Conservation (phyloP, 768 basidiomycete species). For the Agrocybe praecox region DNA sequence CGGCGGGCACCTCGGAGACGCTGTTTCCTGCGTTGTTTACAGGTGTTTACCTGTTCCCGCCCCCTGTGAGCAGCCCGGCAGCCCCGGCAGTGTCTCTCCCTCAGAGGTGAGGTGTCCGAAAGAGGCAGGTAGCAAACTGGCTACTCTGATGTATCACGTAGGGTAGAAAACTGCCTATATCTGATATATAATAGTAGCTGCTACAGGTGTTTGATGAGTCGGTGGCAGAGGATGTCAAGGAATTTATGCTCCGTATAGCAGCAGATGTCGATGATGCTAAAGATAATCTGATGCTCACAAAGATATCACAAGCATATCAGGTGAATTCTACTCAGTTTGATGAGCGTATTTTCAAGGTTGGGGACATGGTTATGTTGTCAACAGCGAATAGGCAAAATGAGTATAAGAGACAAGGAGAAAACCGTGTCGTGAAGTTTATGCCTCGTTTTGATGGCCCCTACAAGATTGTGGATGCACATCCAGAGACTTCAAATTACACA, state of each 20-base stretch:
- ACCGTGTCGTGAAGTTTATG: slow-evolving; percentile 43
- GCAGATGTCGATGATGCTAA: slow-evolving; percentile 6
- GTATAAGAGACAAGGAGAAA: slow-evolving; percentile 29
- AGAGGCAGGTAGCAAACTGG: too few relatives aligned
- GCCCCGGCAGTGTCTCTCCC: too few relatives aligned
- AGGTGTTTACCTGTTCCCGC: too few relatives aligned
- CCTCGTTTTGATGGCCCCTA: slow-evolving; percentile 34
- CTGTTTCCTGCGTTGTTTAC: too few relatives aligned
- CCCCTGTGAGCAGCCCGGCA: too few relatives aligned
- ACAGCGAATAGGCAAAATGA: slow-evolving; percentile 30
- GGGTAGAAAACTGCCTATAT: too few relatives aligned
- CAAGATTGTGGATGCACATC: slow-evolving; percentile 7
- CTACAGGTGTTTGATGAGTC: too few relatives aligned
- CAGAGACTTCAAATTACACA: slow-evolving; percentile 23
- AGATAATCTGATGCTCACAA: slow-evolving; percentile 1
- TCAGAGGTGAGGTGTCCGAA: too few relatives aligned
- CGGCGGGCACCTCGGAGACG: too few relatives aligned
- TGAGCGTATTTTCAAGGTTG: slow-evolving; percentile 25
- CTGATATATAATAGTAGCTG: too few relatives aligned
- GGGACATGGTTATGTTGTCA: slow-evolving; percentile 38
- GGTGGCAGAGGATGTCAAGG: not conserved
- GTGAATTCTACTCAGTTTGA: slow-evolving; percentile 27
- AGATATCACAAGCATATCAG: slow-evolving; percentile 27
- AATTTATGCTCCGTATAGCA: not conserved
- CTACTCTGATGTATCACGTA: too few relatives aligned